These are phyloP conservation scores for Nannizzia gypsea DNA, from an alignment of 2,329 filamentous ascomycete species.

Conservation along the genomic window DNA sequence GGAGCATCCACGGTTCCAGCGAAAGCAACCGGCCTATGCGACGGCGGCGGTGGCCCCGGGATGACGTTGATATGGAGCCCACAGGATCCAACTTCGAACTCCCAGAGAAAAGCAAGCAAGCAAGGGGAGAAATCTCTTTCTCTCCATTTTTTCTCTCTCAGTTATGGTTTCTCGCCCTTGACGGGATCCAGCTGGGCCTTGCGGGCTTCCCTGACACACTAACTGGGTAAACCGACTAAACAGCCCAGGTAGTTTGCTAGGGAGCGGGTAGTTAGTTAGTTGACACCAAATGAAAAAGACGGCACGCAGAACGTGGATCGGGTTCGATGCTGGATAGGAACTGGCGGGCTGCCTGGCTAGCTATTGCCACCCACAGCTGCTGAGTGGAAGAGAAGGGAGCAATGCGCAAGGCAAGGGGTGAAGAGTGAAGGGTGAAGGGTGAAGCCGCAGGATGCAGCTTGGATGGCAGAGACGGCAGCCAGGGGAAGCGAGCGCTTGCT, in stretches of 20 bases:
- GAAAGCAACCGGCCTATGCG: neutral
- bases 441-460: neutral
- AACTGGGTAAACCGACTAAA: no score
- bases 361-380: neutral
- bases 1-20: neutral
- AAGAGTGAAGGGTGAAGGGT: no score
- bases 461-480: neutral
- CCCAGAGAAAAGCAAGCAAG: neutral
- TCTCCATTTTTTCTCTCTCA: neutral
- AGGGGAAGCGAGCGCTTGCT: neutral
- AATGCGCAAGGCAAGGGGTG: neutral
- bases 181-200: neutral
- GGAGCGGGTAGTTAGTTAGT: no score
- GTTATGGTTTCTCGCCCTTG: neutral
- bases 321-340: constrained; percentile 3
- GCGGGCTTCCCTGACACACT: neutral
- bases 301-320: neutral
- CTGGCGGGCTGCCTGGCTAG: neutral
- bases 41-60: neutral
- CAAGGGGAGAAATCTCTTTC: neutral
- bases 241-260: no score
- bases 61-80: neutral
- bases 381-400: neutral
- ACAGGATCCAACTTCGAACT: neutral
- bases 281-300: neutral